Base-by-base conservation (phyloP, 139 green algal species). In the Chlamydomonas sphaeroides region DNA sequence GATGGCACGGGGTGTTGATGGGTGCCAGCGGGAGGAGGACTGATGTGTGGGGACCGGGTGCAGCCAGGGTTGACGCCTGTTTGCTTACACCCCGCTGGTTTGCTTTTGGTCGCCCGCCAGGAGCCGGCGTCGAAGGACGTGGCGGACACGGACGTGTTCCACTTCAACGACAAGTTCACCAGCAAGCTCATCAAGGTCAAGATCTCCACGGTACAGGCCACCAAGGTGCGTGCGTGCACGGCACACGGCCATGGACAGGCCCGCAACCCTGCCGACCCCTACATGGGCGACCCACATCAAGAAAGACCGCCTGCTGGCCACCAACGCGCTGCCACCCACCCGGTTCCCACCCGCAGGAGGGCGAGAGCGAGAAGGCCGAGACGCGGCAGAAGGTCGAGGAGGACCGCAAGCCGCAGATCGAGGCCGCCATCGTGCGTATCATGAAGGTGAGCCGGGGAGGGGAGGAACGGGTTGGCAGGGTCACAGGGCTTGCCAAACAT, bases 361-460 rank as follows among this genome's bases (percentile, higher is more conserved):
- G 82, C 61, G 96, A 98, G 84, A 85, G 78, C 25, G 97, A 98
- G 84, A 95, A 96, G 87, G 72, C 79, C n/a, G 94, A 98, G 76
- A 99, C 97, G 41, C 86, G 96, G 51, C 90, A 95, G 35, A 97
- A 96, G 91, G 92, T 98, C 72, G 96, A 99, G 88, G 96, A 99
- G 88, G 97, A 99, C 88, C 92, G 97, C 69, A 99, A 99, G 91
- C 96, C 96, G 57, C 94, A 98, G 90, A 98, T 99, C 53, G 97
- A 99, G 89, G 97, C 97, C 6, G 97, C 97, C 30, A 98, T 99
- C 51, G 97, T 99, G 74, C 94, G 97, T 73, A 94, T 99, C 78
- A 98, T 99, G 96, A 99, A 99, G 93, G 87, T 92, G 18, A 77
- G 96, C 35, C 91, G 92, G 56, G 61, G 56, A 3, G 15, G 14